Base-by-base conservation (phyloP, 2,329 filamentous ascomycete genomes). In the Fusarium sp. region DNA sequence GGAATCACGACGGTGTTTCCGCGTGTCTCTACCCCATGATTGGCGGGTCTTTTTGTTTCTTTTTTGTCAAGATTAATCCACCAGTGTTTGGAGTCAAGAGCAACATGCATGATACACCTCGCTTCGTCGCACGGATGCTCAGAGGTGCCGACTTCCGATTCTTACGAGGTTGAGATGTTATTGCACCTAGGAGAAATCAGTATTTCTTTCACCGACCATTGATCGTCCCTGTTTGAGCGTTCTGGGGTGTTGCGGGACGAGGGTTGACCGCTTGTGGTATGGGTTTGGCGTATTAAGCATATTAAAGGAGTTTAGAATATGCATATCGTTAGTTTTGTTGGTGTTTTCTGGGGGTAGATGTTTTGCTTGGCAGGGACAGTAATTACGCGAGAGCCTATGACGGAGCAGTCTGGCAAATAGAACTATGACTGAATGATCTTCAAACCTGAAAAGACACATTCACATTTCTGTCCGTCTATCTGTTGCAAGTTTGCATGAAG, bases 21-120 rank as follows among this genome's bases (percentile, higher is more conserved):
- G 56, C 20, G 25, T 20, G 12, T 12, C 11, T 33, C 14, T 50
- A n/a, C 45, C 27, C 17, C 27, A 54, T 27, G 20, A 74, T 73
- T 73, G 71, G 71, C 38, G 71, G 71, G 45, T 17, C 54, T 20
- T 73, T 68, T 68, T 65, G 12, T 15, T 8, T 35, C 32, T 22
- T 40, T 17, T 27, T 27, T 20, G 17, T 22, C 20, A 14, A 9
- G 33, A 60, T 60, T 63, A 52, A 25, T 74, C 71, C 71, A 73
- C 71, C 71, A 73, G 67, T 73, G 14, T 32, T 6, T 4, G 11
- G 1, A 22, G 15, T 22, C 27, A 32, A 47, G 12, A 27, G 11
- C 27, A 12, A 17, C 20, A 58, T 60, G 30, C 45, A 58, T 58
- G 30, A 57, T 25, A 22, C 27, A 67, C 20, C 30, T 38, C 66